A percentile compares a stretch with the other conserved stretches of the same genome.
Evolutionary conservation across 192 early-diverging fungal species (phyloP).

Genomic region (Podila epigama): DNA sequence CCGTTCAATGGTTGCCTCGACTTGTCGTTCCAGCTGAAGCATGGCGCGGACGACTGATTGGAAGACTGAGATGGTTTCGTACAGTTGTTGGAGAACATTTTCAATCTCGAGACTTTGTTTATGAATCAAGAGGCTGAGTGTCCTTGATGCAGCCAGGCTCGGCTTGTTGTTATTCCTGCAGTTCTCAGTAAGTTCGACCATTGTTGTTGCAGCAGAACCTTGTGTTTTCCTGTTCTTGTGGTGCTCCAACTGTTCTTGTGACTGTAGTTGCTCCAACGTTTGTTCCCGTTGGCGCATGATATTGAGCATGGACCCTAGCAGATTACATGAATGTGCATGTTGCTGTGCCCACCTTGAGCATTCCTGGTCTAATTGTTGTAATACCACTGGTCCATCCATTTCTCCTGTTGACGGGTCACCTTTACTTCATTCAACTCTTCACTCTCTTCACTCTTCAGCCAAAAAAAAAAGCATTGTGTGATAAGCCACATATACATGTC

Average conservation of each 20-base stretch:
- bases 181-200: background rate
- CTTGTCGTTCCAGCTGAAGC: conserved; percentile 26
- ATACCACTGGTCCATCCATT: conserved; percentile 25
- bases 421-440: background rate
- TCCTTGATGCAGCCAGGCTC: conserved; percentile 10
- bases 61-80: conserved; percentile 29
- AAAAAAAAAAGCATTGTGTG: too few species aligned
- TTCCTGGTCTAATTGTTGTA: conserved; percentile 39
- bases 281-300: conserved; percentile 42
- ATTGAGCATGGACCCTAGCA: conserved; percentile 34
- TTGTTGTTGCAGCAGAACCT: background rate
- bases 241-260: conserved; percentile 15
- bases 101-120: conserved; percentile 41
- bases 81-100: conserved; percentile 20
- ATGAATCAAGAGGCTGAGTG: conserved; percentile 25
- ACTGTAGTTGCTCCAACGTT: conserved; percentile 17
- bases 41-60: conserved; percentile 23
- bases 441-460: too few species aligned
- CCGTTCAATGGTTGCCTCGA: conserved; percentile 20
- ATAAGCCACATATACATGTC: too few species aligned
- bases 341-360: conserved; percentile 39
- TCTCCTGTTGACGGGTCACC: background rate
- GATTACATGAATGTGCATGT: conserved; percentile 42
- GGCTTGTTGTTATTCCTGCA: background rate
- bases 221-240: background rate